Percentiles rank a stretch among this genome's conserved stretches.
These are phyloP conservation scores for Colletotrichum acutatum DNA, from an alignment of 2,329 filamentous ascomycete species.

Conservation along the genomic window DNA sequence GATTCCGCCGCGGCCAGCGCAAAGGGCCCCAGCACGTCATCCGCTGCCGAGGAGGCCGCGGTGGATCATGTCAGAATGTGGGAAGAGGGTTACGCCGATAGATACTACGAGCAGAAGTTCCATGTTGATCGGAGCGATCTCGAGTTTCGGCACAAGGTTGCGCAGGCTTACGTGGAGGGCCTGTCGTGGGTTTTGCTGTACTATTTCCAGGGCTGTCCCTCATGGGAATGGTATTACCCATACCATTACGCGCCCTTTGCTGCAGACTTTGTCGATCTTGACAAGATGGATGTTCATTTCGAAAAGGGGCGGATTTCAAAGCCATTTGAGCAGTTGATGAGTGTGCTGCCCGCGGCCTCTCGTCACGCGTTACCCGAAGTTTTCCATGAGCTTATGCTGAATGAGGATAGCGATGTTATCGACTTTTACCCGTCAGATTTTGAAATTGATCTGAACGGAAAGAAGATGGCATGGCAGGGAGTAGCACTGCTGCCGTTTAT, in stretches of 20 bases:
- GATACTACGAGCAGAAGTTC: conserved; percentile 98
- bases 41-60: conserved; percentile 70
- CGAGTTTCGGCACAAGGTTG: conserved; percentile 90
- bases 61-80: conserved; percentile 89
- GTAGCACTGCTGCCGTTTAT: conserved; percentile 95
- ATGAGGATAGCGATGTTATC: conserved; percentile 89
- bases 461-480: conserved; percentile 99
- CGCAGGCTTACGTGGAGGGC: conserved; percentile 91
- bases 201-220: conserved; percentile 98
- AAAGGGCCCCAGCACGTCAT: conserved; percentile 59
- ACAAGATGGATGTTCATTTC: conserved; percentile 82
- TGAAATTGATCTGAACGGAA: conserved; percentile 92
- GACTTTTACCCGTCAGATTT: conserved; percentile 99
- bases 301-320: conserved; percentile 86
- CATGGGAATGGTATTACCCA: conserved; percentile 99
- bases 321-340: conserved; percentile 98
- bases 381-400: conserved; percentile 91
- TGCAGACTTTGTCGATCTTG: conserved; percentile 88
- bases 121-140: conserved; percentile 82
- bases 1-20: conserved; percentile 69
- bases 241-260: conserved; percentile 99
- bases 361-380: conserved; percentile 89
- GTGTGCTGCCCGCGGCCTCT: conserved; percentile 92
- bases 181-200: conserved; percentile 95
- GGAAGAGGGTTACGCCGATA: conserved; percentile 94